These are phyloP conservation scores for Lactifluus pinguis DNA, from an alignment of 768 basidiomycete genomes.

Conservation along the genomic window DNA sequence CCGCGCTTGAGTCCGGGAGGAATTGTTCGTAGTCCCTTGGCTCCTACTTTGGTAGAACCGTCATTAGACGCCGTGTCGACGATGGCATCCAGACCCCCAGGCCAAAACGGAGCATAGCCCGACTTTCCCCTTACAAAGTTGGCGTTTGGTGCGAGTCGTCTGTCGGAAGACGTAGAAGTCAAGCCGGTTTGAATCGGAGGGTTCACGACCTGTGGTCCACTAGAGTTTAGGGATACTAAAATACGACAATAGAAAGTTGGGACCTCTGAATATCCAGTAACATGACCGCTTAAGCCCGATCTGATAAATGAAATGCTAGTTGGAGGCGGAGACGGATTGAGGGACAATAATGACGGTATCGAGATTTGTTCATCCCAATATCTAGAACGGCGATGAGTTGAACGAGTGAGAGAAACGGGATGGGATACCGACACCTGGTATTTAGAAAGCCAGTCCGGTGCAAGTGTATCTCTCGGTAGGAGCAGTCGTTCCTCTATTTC, in stretches of 20 bases:
- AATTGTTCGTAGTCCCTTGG: slow-evolving; percentile 46
- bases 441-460: slow-evolving; percentile 60
- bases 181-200: slow-evolving; percentile 55
- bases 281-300: slow-evolving; percentile 67
- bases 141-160: slow-evolving; percentile 69
- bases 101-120: slow-evolving; percentile 86
- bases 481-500: slow-evolving; percentile 73
- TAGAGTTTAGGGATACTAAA: neutral
- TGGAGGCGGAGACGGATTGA: slow-evolving; percentile 64
- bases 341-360: slow-evolving; percentile 53
- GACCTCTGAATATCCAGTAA: slow-evolving; percentile 79
- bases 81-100: slow-evolving; percentile 80
- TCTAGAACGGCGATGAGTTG: slow-evolving; percentile 31
- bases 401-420: slow-evolving; percentile 10
- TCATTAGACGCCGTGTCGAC: slow-evolving; percentile 18
- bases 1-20: slow-evolving; percentile 83
- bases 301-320: slow-evolving; percentile 68
- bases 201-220: slow-evolving; percentile 40
- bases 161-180: slow-evolving; percentile 76
- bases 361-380: slow-evolving; percentile 62
- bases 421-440: slow-evolving; percentile 68
- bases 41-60: slow-evolving; percentile 25
- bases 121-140: slow-evolving; percentile 93
- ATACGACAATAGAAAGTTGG: neutral
- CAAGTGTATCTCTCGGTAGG: slow-evolving; percentile 56